Evolutionary conservation across 441 rosid species (phyloP), one percentile per base, ranked within the genome.

Genomic region (Pelargonium myrrhifolium): DNA sequence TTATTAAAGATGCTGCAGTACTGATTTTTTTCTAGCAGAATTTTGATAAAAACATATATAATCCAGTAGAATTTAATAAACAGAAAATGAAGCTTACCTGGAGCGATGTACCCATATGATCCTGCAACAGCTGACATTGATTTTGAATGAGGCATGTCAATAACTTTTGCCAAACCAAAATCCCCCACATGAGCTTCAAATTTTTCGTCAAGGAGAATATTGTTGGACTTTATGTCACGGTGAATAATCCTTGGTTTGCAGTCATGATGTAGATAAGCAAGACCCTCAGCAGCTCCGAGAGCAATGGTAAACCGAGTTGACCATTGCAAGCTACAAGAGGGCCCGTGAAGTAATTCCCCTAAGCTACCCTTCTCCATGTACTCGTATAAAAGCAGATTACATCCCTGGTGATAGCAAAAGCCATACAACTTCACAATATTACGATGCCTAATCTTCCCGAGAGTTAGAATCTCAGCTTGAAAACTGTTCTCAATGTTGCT

Each of bases 281-380:
- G 96, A 62, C 99, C 99, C 81, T 94, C 96, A n/a, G 96, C 99
- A 65, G 99, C 89, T 67, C 99, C 99, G 51, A 94, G 86, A 61
- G 96, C 99, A 24, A 94, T 83, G 35, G 71, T 74, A 71, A 91
- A 94, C 68, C 97, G 84, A 43, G 88, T 88, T 5, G 89, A 83
- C 99, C 97, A 94, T 26, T 91, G 92, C 81, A 94, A 68, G 78
- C 75, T 70, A 68, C 82, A 78, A 0, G 87, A 80, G 31, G 83
- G 72, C 0, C 91, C 87, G 47, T 94, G 97, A 66, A 94, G 93
- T 42, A 82, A 73, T 77, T 94, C 96, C 4, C 96, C 99, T 51
- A 94, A 82, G 83, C 97, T 89, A 64, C 99, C 99, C 49, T 82
- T 73, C 15, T 75, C 86, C 97, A 94, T 82, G 81, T 89, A 88